Evolutionary conservation across 306 rosid genomes (phyloP), one percentile per base, ranked within the genome.

Genomic region (Parietaria judaica): DNA sequence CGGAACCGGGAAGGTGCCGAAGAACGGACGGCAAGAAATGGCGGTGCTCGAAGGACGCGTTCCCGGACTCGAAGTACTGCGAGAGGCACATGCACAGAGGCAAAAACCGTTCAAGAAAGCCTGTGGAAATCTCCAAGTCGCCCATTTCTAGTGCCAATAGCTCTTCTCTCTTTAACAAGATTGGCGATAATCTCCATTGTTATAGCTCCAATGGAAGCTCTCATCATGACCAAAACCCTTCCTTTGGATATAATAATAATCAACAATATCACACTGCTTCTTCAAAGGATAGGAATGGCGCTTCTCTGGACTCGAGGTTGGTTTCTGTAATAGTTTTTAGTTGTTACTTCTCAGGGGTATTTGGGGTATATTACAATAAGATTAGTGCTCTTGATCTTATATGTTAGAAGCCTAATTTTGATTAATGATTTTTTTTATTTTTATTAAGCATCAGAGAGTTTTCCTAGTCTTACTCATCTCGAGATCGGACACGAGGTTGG

Each of bases 51-150:
- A 92, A 92, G 70, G 98, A 88, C 58, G 98, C 98, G 4, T 92
- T 75, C 70, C 86, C 87, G 54, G 96, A 88, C 78, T 92, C 98
- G 0, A 92, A 92, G 61, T 92, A 92, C 88, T 92, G 98, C 52
- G 96, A 92, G 76, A 92, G 95, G 67, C 98, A 92, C 94, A 92
- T 92, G 98, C 98, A 92, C 56, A 86, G 98, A 86, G 98, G 98
- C n/a, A 92, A 92, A 35, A 88, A 92, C 81, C 98, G 98, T 88
- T 84, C 96, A 84, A 92, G 98, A 92, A 92, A 92, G 90, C 98
- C 92, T 80, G 92, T 84, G 89, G 96, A 88, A 82, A 79, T 76
- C 69, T 75, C 82, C 72, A 88, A 86, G 79, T 63, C 87, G 70
- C 45, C 94, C 66, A 58, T 36, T 23, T 10, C 73, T 12, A 52